Evolutionary conservation across 1,284 basidiomycete genomes (phyloP), one percentile per base, ranked within the genome.

Genomic region (Lentinula novae-zelandiae): DNA sequence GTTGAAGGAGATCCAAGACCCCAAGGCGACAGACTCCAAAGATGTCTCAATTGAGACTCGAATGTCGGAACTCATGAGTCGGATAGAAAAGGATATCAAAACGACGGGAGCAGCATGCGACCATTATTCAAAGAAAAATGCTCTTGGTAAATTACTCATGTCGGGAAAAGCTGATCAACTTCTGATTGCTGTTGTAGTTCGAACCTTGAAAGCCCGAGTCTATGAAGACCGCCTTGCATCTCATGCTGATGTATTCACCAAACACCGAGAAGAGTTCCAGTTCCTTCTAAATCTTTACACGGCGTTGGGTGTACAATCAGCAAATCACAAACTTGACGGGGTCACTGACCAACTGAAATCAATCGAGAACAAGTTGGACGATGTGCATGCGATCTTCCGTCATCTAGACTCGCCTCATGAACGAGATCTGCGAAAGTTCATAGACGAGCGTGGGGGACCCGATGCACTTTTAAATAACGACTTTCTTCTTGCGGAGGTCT

Each of bases 81-180:
- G 53, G 4, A 74, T 77, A 17, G 74, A 72, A 1, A 62, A 70
- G 9, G 75, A 76, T 48, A 70, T 77, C 33, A 75, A 70, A 54
- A 61, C 60, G 6, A 73, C 73, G 56, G 75, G 75, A 2, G 72
- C 72, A 9, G 71, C 67, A 15, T 76, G 74, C 59, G 74, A 76
- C 62, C 68, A 68, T 9, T 76, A 76, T 61, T 58, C 72, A 13
- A 75, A 75, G 60, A 76, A 76, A 12, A 46, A 22, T 12, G n/a
- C 17, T 20, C 9, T 46, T 12, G 44, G 44, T 46, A 12, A 20
- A 22, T 22, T 22, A 3, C 20, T 9, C 17, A 46, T 20, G 4
- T 15, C 44, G 15, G n/a, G 7, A 22, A 7, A 46, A 6, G 6
- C 15, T 46, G 9, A 3, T 12, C 8, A 8, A 20, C 36, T 27